Conservation (phyloP, 2,329 filamentous ascomycete species). For the Alternaria novae-zelandiae region DNA sequence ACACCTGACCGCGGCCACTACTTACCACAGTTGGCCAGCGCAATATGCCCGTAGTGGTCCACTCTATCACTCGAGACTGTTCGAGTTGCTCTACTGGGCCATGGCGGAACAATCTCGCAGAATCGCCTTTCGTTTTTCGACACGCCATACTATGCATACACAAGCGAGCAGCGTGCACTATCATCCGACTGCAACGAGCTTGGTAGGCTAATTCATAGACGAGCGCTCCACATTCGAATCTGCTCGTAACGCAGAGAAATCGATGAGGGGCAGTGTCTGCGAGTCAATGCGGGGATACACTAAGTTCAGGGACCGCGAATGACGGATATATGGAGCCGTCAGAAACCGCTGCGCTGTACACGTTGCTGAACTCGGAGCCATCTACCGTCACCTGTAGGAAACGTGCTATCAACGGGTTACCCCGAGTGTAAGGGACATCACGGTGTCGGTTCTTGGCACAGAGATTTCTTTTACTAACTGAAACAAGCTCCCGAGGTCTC, state of each 20-base stretch:
- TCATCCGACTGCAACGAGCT: slow-evolving; percentile 6
- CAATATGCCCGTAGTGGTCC: slow-evolving; percentile 28
- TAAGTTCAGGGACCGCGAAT: slow-evolving; percentile 20
- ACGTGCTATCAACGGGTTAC: slow-evolving; percentile 10
- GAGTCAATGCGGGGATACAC: slow-evolving; percentile 16
- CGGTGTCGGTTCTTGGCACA: slow-evolving; percentile 24
- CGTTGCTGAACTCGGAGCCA: slow-evolving; percentile 7
- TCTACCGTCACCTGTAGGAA: slow-evolving; percentile 5
- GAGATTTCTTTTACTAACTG: slow-evolving; percentile 28
- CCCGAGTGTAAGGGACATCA: slow-evolving; percentile 14
- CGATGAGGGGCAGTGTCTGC: slow-evolving; percentile 21
- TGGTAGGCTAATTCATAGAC: slow-evolving; percentile 22
- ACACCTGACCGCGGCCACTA: slow-evolving; percentile 32
- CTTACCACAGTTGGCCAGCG: slow-evolving; percentile 18
- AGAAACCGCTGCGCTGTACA: slow-evolving; percentile 8
- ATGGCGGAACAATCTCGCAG: slow-evolving; percentile 11
- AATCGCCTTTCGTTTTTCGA: slow-evolving; percentile 1
- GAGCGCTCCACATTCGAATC: slow-evolving; percentile 26
- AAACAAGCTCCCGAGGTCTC: slow-evolving; percentile 21
- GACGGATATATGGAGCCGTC: slow-evolving; percentile 7
- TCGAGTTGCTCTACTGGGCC: slow-evolving; percentile 1
- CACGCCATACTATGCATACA: slow-evolving; percentile 1
- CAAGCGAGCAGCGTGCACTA: slow-evolving; percentile 17
- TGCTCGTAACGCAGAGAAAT: slow-evolving; percentile 21
- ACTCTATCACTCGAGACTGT: slow-evolving; percentile 17